These are phyloP conservation scores for Dactylellina cionopaga DNA, from an alignment of 2,329 filamentous ascomycete species.

Conservation along the genomic window DNA sequence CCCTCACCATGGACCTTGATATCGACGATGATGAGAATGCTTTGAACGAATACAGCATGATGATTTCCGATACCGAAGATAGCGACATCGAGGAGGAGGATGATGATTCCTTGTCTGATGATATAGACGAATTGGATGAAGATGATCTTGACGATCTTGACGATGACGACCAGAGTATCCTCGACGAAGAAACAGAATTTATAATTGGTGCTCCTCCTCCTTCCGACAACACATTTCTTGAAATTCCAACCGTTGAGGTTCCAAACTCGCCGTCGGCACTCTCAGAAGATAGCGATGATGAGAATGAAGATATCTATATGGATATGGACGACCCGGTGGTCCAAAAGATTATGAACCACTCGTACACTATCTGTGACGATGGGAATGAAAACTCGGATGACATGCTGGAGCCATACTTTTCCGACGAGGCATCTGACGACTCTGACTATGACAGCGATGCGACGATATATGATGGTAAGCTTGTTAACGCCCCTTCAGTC, in stretches of 20 bases:
- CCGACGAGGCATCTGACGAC: constrained; percentile 40
- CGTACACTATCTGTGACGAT: constrained; percentile 47
- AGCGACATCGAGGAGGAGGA: constrained; percentile 43
- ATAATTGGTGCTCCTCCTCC: constrained; percentile 40
- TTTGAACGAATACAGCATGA: constrained; percentile 37
- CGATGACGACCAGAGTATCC: constrained; percentile 44
- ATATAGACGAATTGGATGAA: constrained; percentile 42
- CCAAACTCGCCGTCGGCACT: constrained; percentile 41
- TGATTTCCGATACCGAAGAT: constrained; percentile 43
- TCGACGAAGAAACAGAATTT: constrained; percentile 50
- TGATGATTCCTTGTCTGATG: constrained; percentile 17
- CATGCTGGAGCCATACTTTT: constrained; percentile 49
- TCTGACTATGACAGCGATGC: constrained; percentile 50
- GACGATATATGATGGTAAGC: constrained; percentile 46
- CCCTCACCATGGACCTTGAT: constrained; percentile 47
- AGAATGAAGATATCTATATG: constrained; percentile 50
- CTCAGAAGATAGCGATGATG: constrained; percentile 44
- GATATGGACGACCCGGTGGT: constrained; percentile 50
- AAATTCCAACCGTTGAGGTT: neutral
- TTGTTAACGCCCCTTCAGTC: neutral
- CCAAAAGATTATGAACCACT: constrained; percentile 50
- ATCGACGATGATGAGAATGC: constrained; percentile 49
- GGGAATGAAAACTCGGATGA: constrained; percentile 43
- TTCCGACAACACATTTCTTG: constrained; percentile 22
- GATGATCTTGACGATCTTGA: constrained; percentile 39